Conservation (phyloP, 2,329 filamentous ascomycete species). For the Beauveria sp. region DNA sequence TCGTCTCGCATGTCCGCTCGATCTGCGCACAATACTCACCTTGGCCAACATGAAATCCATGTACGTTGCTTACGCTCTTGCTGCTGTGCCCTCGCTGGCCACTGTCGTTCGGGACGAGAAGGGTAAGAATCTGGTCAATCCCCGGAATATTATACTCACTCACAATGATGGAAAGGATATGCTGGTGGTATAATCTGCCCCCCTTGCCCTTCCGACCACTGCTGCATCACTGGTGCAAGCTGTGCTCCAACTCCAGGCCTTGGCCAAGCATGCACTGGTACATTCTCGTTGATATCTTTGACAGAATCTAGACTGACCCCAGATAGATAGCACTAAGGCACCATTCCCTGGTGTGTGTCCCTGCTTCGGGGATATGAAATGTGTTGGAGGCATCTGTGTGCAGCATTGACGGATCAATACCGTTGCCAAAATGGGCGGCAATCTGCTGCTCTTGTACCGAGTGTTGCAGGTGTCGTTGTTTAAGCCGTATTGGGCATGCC, state of each 20-base stretch:
- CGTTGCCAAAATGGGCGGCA: not conserved
- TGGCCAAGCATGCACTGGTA: not conserved
- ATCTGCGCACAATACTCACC: not conserved
- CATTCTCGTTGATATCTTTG: not conserved
- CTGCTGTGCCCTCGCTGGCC: not conserved
- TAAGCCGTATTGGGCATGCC: too few species aligned
- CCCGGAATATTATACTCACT: not conserved
- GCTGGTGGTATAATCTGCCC: not conserved
- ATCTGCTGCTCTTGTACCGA: not conserved
- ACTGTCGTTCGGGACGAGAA: not conserved
- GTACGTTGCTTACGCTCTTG: not conserved
- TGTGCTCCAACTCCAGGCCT: not conserved
- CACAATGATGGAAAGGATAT: not conserved
- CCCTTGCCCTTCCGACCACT: not conserved
- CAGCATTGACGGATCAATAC: not conserved
- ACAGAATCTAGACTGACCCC: not conserved
- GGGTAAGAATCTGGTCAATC: not conserved
- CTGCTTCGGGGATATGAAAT: not conserved
- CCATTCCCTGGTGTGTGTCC: constrained; percentile 3
- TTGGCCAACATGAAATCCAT: not conserved
- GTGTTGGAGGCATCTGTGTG: not conserved
- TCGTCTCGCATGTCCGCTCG: too few species aligned
- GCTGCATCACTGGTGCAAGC: not conserved
- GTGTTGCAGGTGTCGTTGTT: not conserved
- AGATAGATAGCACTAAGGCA: not conserved